phyloP scores from a whole-genome alignment of 2,329 filamentous ascomycete species.

The Colletotrichum australisinense region DNA sequence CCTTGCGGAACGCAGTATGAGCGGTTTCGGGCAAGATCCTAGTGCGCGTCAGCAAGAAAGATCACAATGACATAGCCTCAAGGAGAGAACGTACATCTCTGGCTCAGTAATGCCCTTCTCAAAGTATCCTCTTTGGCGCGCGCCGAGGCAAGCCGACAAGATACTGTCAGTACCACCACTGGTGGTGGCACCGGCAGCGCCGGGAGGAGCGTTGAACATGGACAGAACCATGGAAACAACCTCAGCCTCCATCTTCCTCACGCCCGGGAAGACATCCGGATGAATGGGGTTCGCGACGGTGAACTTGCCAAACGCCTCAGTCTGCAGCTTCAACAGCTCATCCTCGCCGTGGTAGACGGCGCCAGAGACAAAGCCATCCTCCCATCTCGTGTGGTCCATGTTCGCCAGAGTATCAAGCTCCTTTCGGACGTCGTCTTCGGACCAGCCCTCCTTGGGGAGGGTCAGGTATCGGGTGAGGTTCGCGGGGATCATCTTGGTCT shows the following conservation, averaged over 20 bases:
- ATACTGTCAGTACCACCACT: conserved; percentile 97
- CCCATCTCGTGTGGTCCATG: conserved; percentile 97
- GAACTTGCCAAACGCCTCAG: conserved; percentile 93
- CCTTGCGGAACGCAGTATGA: conserved; percentile 97
- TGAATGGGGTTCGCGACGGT: conserved; percentile 97
- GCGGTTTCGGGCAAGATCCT: conserved; percentile 95
- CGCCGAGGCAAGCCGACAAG: conserved; percentile 91
- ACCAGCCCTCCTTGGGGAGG: conserved; percentile 87
- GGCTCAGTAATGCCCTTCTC: conserved; percentile 92
- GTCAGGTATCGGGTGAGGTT: conserved; percentile 78
- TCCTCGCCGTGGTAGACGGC: conserved; percentile 96
- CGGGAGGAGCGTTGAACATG: conserved; percentile 86
- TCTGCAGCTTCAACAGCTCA: conserved; percentile 84
- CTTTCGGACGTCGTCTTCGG: conserved; percentile 79
- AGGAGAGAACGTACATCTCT: conserved; percentile 78
- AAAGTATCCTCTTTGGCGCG: conserved; percentile 86
- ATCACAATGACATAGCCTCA: not conserved
- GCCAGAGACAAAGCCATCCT: conserved; percentile 93
- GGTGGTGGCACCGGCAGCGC: conserved; percentile 88
- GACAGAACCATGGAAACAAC: conserved; percentile 93
- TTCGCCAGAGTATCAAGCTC: conserved; percentile 83
- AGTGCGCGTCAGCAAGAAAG: conserved; percentile 28
- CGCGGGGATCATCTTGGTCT: conserved; percentile 83
- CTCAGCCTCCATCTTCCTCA: conserved; percentile 99
- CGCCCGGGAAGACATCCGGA: conserved; percentile 96